These are phyloP conservation scores for Sugiyamaella novakii DNA, from an alignment of 1,139 yeast species.

Conservation along the genomic window DNA sequence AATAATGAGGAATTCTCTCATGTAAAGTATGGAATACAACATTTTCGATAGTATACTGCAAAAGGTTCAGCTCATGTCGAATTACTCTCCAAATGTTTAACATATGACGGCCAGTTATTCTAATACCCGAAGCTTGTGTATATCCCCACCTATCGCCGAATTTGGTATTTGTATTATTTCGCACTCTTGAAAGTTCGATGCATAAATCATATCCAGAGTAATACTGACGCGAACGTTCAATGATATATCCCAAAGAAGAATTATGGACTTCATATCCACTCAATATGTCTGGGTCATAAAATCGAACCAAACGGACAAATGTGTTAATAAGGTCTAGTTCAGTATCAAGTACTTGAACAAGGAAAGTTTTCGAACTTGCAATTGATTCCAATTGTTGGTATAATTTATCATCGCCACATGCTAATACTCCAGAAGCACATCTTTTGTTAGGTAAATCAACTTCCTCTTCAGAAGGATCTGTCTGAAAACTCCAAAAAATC, in stretches of 20 bases:
- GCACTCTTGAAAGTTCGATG: slow-evolving; percentile 49
- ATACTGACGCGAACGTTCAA: slow-evolving; percentile 57
- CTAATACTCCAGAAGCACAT: slow-evolving; percentile 30
- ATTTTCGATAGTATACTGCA: slow-evolving; percentile 76
- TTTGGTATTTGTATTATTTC: slow-evolving; percentile 44
- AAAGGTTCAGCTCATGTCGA: slow-evolving; percentile 61
- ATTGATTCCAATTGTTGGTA: slow-evolving; percentile 21
- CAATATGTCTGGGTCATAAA: slow-evolving; percentile 82
- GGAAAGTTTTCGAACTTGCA: slow-evolving; percentile 12
- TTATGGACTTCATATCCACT: slow-evolving; percentile 84
- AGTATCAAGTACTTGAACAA: slow-evolving; percentile 42
- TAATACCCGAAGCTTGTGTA: slow-evolving; percentile 70
- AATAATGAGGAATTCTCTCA: slow-evolving; percentile 64
- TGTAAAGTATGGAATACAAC: slow-evolving; percentile 69
- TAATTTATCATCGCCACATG: slow-evolving; percentile 25
- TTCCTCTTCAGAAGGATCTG: slow-evolving; percentile 20
- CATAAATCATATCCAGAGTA: slow-evolving; percentile 56
- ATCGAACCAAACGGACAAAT: slow-evolving; percentile 57
- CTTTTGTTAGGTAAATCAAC: slow-evolving; percentile 24
- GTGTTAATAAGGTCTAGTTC: slow-evolving; percentile 62
- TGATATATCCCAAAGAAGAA: slow-evolving; percentile 85
- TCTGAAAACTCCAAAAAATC: slow-evolving; percentile 58
- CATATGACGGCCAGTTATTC: slow-evolving; percentile 76
- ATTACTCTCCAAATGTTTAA: slow-evolving; percentile 82
- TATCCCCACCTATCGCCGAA: slow-evolving; percentile 79